Base-by-base conservation (phyloP, 371 early-diverging fungal species). In the Lichtheimia ramosa region DNA sequence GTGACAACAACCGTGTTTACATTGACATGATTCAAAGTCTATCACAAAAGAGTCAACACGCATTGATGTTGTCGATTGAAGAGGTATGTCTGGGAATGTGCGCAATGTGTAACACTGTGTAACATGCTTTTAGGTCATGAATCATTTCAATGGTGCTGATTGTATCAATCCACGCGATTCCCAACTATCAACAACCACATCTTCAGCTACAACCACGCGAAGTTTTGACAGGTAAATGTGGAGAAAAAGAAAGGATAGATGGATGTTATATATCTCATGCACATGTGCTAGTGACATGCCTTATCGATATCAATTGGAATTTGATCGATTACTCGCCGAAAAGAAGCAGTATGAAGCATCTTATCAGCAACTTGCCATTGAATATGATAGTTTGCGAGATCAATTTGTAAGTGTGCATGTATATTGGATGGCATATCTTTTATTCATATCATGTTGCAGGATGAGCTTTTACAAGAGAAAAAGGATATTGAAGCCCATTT, bases 11-110 rank as follows among this genome's bases (percentile, higher is more conserved):
- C 64, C 87, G 88, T 58, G 68, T 64, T 12, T 92, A 91, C 65
- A 93, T 97, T 62, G 83, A 83, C 57, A 89, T 88, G 79, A 96
- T 96, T 69, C 94, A 92, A 79, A 71, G 82, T 34, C 66, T 97
- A 43, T 77, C 80, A 18, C 87, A 86, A 59, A 77, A 79, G 21
- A 83, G 85, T 20, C 98, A 97, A 74, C 89, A 90, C 66, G 84
- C 85, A 6, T 74, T 97, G 58, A 97, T 97, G 98, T 76, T 92
- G 5, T 83, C 90, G 5, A 93, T 97, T 58, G 96, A 96, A 79
- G 74, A 71, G 62, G 46, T 21, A 5, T 5, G 46, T 46, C 1
- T 14, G 2, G 8, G 34, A 8, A 2, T 34, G 8, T 5, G 8
- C 10, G 8, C 10, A 5, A 1, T 6, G 1, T 5, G 34, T 34